Base-by-base conservation (phyloP, 1,139 yeast genomes). In the Scheffersomyces lignicola region DNA sequence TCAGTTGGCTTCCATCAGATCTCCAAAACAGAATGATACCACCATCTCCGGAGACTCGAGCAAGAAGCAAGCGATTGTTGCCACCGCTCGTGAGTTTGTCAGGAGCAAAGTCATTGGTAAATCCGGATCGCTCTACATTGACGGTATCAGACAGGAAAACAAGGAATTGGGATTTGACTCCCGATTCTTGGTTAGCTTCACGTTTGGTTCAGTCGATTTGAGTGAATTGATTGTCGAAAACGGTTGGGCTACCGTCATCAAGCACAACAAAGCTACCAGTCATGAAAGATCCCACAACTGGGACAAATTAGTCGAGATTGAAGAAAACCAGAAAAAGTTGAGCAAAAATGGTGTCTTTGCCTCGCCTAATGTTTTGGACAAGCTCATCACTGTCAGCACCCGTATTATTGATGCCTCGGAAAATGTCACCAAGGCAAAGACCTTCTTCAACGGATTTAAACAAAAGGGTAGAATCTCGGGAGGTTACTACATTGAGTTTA, bases 371-470 rank as follows among this genome's bases (percentile, higher is more conserved):
- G n/a, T n/a, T n/a, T 69, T 80, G 33, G 69, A 73, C 36, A 80
- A 80, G 51, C 62, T 73, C 3, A 49, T 69, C 35, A 62, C 65
- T 23, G 77, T 74, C 12, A 69, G 80, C 14, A 78, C 78, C 24
- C 72, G 88, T 48, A 62, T 80, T 28, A 84, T 85, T 27, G 94
- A 88, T 56, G 95, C 95, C 3, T 83, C 92, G 9, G 95, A 85
- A 54, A 78, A 73, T 45, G 69, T 74, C 7, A 64, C 81, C 36
- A 79, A 86, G 51, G 89, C 96, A 25, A 80, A 80, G 45, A 80
- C 90, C 2, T 86, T 82, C 53, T 66, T 85, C 49, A 74, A 83
- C 41, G 78, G 87, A 1, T 76, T 87, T 48, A 78, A 76, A 51
- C 78, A 83, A 48, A 82, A 83, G 60, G 74, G 78, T 18, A 70